A percentile compares a stretch with the other conserved stretches of the same genome.
Conservation (phyloP, 495 filamentous ascomycete species). For the Tuber melanosporum region DNA sequence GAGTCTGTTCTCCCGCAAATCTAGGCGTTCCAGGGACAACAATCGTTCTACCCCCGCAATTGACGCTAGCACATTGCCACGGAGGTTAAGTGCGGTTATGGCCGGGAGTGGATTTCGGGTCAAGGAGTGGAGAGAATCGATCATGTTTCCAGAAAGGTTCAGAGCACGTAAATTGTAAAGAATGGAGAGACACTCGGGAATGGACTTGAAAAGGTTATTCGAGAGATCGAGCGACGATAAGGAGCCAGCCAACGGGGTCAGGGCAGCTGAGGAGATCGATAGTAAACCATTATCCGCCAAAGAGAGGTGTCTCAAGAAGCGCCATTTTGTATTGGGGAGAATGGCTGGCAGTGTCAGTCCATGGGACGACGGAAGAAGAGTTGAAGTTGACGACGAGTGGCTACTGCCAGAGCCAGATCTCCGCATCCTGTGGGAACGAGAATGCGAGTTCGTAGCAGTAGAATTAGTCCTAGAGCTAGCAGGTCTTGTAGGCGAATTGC, state of each 20-base stretch:
- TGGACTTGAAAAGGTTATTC: constrained; percentile 79
- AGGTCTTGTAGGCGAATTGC: constrained; percentile 72
- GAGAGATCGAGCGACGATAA: constrained; percentile 88
- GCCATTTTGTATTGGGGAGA: constrained; percentile 81
- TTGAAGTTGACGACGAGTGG: constrained; percentile 54
- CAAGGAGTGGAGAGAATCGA: constrained; percentile 85
- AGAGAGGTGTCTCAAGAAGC: constrained; percentile 84
- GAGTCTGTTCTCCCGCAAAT: constrained; percentile 85
- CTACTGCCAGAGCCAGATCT: constrained; percentile 88
- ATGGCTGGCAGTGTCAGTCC: constrained; percentile 47
- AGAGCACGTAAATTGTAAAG: constrained; percentile 77
- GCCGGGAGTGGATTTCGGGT: constrained; percentile 81
- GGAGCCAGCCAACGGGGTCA: constrained; percentile 75
- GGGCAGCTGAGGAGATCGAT: constrained; percentile 62
- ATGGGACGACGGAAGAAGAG: constrained; percentile 29
- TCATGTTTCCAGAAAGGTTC: constrained; percentile 95
- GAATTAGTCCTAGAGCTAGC: constrained; percentile 63
- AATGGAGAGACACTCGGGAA: constrained; percentile 79
- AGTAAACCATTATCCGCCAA: constrained; percentile 86
- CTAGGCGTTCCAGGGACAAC: constrained; percentile 78
- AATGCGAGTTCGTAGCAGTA: constrained; percentile 50
- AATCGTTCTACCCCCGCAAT: constrained; percentile 86
- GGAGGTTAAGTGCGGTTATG: constrained; percentile 86
- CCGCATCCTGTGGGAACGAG: constrained; percentile 62
- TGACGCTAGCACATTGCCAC: constrained; percentile 79